Evolutionary conservation across 164 flowering plant genomes (phyloP).

Genomic region (Cinnamomum micranthum): DNA sequence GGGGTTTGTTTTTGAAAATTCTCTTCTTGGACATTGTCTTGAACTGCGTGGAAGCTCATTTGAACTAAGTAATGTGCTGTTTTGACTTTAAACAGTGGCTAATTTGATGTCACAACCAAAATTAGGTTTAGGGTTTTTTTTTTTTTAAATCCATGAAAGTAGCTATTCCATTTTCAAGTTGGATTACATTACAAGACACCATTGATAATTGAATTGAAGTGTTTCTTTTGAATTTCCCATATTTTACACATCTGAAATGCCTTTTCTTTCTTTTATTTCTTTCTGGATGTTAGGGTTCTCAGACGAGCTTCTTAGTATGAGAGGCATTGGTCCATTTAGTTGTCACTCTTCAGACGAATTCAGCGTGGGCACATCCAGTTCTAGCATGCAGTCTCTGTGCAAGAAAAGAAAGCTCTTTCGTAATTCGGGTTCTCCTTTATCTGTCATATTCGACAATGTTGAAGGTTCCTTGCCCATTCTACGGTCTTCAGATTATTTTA

Average conservation of each 20-base stretch:
- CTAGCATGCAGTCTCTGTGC: conserved; percentile 7
- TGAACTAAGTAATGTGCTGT: background rate
- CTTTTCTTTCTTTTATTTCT: background rate
- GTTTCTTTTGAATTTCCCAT: background rate
- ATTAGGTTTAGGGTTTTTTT: background rate
- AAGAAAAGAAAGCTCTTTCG: conserved; percentile 22
- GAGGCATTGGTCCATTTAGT: conserved; percentile 9
- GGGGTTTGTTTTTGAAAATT: background rate
- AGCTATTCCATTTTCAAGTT: background rate
- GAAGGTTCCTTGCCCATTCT: conserved; percentile 47
- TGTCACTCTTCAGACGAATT: conserved; percentile 3
- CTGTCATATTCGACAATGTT: background rate
- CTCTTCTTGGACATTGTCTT: background rate
- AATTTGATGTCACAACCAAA: background rate
- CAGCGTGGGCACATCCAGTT: conserved; percentile 3
- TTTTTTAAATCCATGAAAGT: background rate
- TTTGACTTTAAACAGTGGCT: background rate
- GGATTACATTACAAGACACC: background rate
- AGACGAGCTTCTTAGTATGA: conserved; percentile 6
- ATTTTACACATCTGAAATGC: background rate
- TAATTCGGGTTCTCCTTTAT: background rate
- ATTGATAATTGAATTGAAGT: background rate
- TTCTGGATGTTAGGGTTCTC: conserved; percentile 5
- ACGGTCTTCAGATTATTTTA: conserved; percentile 55
- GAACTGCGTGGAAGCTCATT: background rate